A percentile compares a stretch with the other conserved stretches of the same genome.
Conservation (phyloP, 768 basidiomycete genomes). For the Artomyces pyxidatus region DNA sequence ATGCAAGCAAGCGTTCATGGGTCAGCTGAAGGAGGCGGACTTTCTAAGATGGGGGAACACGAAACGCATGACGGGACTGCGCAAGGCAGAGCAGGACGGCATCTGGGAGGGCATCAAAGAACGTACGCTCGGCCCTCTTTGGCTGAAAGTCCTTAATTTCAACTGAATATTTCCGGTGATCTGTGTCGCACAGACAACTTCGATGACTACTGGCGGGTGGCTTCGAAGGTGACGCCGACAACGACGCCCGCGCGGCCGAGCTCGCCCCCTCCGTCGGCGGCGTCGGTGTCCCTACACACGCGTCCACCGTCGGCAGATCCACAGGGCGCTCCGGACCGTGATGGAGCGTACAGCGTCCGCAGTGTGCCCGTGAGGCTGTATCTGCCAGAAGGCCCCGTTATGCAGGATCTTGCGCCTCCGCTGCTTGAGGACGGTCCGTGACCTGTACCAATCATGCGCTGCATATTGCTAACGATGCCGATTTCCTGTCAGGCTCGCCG, state of each 20-base stretch:
- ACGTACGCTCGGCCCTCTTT: slow-evolving; percentile 45
- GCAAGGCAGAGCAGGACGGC: slow-evolving; percentile 90
- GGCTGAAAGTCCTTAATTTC: not conserved
- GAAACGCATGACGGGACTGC: slow-evolving; percentile 82
- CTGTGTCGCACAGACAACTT: slow-evolving; percentile 67
- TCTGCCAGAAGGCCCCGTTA: slow-evolving; percentile 81
- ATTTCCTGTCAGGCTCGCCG: slow-evolving; percentile 43
- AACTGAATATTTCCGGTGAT: not conserved
- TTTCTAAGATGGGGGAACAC: slow-evolving; percentile 97
- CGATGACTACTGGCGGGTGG: slow-evolving; percentile 91
- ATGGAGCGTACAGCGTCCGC: slow-evolving; percentile 81
- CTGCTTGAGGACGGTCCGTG: slow-evolving; percentile 64
- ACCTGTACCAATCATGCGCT: not conserved
- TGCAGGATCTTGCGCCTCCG: slow-evolving; percentile 87
- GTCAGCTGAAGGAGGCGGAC: slow-evolving; percentile 93
- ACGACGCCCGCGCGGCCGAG: slow-evolving; percentile 53
- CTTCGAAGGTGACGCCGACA: slow-evolving; percentile 86
- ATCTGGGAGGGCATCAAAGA: slow-evolving; percentile 96
- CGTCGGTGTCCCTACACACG: slow-evolving; percentile 50
- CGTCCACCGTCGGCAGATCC: slow-evolving; percentile 62
- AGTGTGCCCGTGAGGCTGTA: slow-evolving; percentile 87
- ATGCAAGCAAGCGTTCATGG: slow-evolving; percentile 93
- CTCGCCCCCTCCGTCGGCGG: slow-evolving; percentile 44
- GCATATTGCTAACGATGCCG: not conserved
- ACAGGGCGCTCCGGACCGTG: slow-evolving; percentile 45